Percentiles rank a stretch among this genome's conserved stretches.
Evolutionary conservation across 805 yeast species (phyloP).

Genomic region (Candida ulmi): DNA sequence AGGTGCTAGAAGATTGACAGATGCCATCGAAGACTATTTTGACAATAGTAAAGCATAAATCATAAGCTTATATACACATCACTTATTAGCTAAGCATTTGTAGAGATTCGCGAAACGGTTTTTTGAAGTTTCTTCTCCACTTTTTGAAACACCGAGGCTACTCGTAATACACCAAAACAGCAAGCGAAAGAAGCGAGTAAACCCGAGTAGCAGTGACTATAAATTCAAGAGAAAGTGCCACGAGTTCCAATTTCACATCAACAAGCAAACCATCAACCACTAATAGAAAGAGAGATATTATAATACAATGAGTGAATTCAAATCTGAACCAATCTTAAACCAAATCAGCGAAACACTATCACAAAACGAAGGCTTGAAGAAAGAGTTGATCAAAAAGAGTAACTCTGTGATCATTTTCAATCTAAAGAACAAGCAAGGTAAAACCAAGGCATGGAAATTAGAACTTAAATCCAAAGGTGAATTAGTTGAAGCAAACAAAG

Average conservation of each 20-base stretch:
- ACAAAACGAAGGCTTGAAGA: constrained; percentile 11
- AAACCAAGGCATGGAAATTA: constrained; percentile 57
- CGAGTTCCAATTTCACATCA: too few species aligned
- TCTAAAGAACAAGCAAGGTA: constrained; percentile 50
- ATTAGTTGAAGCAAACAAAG: constrained; percentile 32
- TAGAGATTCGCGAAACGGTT: too few species aligned
- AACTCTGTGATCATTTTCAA: constrained; percentile 62
- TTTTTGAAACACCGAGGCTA: too few species aligned
- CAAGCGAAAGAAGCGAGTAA: too few species aligned
- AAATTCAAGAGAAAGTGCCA: too few species aligned
- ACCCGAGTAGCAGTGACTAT: too few species aligned
- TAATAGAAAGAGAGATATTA: too few species aligned
- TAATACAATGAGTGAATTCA: constrained; percentile 8
- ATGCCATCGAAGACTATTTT: constrained; percentile 12
- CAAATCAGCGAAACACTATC: constrained; percentile 16
- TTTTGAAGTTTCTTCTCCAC: too few species aligned
- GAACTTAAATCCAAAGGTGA: constrained; percentile 61
- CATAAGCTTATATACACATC: too few species aligned
- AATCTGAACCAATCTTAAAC: constrained; percentile 19
- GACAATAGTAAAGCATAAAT: not conserved
- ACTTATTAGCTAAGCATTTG: too few species aligned
- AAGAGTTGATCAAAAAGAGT: constrained; percentile 31
- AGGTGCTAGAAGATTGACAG: constrained; percentile 24
- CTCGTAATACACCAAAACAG: too few species aligned
- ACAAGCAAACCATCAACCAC: too few species aligned